Percentiles rank a stretch among this genome's conserved stretches.
These are phyloP conservation scores for Meripilus lineatus DNA, from an alignment of 1,284 basidiomycete species.

Conservation along the genomic window DNA sequence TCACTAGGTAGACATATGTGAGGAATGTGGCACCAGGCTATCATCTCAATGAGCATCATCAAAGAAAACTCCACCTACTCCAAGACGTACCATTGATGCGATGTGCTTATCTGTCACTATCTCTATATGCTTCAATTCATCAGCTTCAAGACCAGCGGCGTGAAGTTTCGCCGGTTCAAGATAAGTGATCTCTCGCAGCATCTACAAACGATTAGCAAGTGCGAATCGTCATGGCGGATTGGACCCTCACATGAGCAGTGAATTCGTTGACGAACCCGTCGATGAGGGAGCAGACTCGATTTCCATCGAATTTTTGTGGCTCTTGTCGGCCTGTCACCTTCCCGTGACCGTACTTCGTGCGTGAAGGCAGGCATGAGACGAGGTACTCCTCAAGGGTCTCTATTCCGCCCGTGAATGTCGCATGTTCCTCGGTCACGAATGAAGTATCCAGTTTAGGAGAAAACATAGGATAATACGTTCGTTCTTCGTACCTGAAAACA, in stretches of 20 bases:
- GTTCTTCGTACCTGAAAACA: slow-evolving; percentile 14
- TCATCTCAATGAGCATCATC: not conserved
- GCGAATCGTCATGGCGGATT: not conserved
- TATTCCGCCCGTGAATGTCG: slow-evolving; percentile 9
- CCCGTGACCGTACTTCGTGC: slow-evolving; percentile 13
- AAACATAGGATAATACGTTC: slow-evolving; percentile 14
- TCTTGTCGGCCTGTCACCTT: slow-evolving; percentile 8
- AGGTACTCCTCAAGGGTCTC: slow-evolving; percentile 11
- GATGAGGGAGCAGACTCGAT: slow-evolving; percentile 6
- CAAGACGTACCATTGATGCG: slow-evolving; percentile 9
- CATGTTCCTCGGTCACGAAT: slow-evolving; percentile 10
- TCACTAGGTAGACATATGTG: slow-evolving; percentile 8
- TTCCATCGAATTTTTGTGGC: slow-evolving; percentile 11
- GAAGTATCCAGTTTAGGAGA: slow-evolving; percentile 12
- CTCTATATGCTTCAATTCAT: slow-evolving; percentile 13
- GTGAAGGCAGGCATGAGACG: slow-evolving; percentile 10
- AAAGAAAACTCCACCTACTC: not conserved
- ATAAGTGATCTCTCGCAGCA: slow-evolving; percentile 15
- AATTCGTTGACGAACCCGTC: slow-evolving; percentile 13
- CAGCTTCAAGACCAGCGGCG: slow-evolving; percentile 13
- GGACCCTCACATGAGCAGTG: slow-evolving; percentile 12
- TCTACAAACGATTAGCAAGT: slow-evolving; percentile 2
- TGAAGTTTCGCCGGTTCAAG: slow-evolving; percentile 13
- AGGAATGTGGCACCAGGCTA: slow-evolving; percentile 12
- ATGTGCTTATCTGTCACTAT: slow-evolving; percentile 10